Conservation (phyloP, 2,329 filamentous ascomycete species). For the Cercospora sp. region DNA sequence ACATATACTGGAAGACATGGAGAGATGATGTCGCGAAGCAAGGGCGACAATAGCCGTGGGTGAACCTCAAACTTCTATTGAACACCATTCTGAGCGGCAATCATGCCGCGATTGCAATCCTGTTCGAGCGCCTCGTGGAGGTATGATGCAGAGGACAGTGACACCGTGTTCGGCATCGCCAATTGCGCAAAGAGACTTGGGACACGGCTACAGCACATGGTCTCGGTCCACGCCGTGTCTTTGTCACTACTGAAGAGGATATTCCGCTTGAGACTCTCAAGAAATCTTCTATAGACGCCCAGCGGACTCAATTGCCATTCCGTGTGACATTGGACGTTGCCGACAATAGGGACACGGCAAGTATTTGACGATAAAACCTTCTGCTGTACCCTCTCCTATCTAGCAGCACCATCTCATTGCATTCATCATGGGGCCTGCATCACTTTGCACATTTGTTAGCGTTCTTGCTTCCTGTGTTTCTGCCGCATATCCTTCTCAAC, state of each 20-base stretch:
- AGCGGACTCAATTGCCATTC: background rate
- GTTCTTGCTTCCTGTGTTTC: constrained; percentile 9
- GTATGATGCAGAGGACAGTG: background rate
- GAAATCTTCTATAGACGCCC: background rate
- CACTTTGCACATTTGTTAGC: constrained; percentile 5
- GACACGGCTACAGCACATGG: background rate
- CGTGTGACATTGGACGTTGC: background rate
- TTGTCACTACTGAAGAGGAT: background rate
- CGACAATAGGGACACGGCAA: background rate
- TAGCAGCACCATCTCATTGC: background rate
- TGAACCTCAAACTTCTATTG: constrained; percentile 5
- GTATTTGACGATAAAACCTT: background rate
- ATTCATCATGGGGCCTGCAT: background rate
- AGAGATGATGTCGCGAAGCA: background rate
- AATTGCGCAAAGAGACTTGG: background rate
- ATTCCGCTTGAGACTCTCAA: background rate
- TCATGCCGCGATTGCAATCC: background rate
- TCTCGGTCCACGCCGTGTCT: background rate
- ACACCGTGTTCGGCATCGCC: background rate
- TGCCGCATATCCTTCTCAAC: constrained; percentile 24
- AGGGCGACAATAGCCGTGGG: background rate
- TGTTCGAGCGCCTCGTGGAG: background rate
- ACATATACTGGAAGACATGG: background rate
- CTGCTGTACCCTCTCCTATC: background rate
- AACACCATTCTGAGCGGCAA: background rate